Conservation (phyloP, 139 green algal species). For the Dunaliella sp. region DNA sequence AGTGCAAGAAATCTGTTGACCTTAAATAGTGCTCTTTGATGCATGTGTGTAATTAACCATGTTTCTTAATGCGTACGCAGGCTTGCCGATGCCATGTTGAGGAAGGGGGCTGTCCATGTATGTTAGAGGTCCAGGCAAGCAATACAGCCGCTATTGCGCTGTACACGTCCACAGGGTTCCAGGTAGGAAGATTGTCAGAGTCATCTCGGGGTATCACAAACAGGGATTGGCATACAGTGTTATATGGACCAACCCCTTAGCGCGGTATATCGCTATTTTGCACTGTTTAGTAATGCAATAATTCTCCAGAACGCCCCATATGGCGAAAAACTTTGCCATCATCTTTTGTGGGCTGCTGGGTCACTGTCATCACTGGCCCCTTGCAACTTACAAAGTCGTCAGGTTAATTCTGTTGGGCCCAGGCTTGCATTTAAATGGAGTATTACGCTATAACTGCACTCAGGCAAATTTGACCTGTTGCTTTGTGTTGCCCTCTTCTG, state of each 20-base stretch:
- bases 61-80: neutral
- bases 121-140: neutral
- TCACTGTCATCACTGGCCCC: too few species aligned
- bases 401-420: too few species aligned
- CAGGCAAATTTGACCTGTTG: too few species aligned
- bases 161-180: constrained; percentile 3
- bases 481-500: too few species aligned
- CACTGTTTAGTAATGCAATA: too few species aligned
- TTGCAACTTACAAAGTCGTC: too few species aligned
- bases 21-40: neutral
- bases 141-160: neutral
- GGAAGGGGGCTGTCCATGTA: neutral
- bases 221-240: neutral
- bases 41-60: neutral
- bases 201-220: neutral
- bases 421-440: too few species aligned
- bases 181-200: neutral
- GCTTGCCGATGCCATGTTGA: neutral
- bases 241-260: too few species aligned
- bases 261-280: too few species aligned
- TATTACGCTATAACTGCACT: too few species aligned
- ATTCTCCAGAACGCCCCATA: too few species aligned
- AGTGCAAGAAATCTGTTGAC: neutral
- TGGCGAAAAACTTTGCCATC: neutral
- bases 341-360: neutral